Conservation (phyloP, 306 rosid genomes). For the Ziziphus jujuba region DNA sequence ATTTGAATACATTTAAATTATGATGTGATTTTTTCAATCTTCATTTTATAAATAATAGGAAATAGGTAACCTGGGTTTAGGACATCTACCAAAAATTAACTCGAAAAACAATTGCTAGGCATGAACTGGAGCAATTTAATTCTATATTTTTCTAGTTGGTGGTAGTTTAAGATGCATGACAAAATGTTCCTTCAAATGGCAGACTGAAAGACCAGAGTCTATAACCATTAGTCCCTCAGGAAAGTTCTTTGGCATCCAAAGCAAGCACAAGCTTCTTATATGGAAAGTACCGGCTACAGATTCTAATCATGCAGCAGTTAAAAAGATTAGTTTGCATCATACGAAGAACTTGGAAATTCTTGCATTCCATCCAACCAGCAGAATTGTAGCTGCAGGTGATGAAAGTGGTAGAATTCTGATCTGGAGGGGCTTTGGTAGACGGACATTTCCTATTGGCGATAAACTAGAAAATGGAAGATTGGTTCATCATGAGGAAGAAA, state of each 20-base stretch:
- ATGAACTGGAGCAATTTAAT: background rate
- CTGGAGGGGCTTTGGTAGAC: constrained; percentile 76
- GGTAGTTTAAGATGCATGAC: constrained; percentile 25
- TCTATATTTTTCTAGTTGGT: background rate
- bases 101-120: background rate
- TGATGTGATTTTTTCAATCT: no score
- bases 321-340: constrained; percentile 79
- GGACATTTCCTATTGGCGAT: constrained; percentile 33
- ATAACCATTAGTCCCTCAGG: constrained; percentile 68
- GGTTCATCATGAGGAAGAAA: constrained; percentile 41
- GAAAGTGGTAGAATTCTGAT: constrained; percentile 77
- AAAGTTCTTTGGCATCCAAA: constrained; percentile 61
- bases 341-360: constrained; percentile 56
- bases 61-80: no score
- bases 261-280: constrained; percentile 65
- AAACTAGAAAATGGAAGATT: constrained; percentile 30
- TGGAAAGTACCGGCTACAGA: constrained; percentile 67
- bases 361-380: constrained; percentile 78
- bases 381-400: constrained; percentile 92
- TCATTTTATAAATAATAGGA: no score
- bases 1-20: background rate
- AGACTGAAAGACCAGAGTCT: constrained; percentile 64
- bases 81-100: background rate
- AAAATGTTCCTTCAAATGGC: constrained; percentile 32
- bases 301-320: constrained; percentile 35